Evolutionary conservation across 2,329 filamentous ascomycete genomes (phyloP).

Genomic region (Ceratocystis huliohia): DNA sequence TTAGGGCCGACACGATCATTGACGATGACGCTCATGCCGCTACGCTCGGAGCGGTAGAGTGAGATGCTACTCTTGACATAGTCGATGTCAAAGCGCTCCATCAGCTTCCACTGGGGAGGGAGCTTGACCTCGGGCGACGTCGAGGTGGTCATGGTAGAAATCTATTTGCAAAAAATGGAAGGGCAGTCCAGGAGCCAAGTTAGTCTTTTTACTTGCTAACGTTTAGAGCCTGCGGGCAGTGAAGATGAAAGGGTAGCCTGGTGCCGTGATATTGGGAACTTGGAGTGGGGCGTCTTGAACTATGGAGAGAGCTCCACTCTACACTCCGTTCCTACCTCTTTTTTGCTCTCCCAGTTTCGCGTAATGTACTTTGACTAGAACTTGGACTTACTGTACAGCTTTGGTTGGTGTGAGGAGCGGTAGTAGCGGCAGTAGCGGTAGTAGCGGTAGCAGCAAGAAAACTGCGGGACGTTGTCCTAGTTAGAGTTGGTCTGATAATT

Average conservation of each 20-base stretch:
- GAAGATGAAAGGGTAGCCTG: neutral
- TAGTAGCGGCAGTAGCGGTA: too few relatives aligned
- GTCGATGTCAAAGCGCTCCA: slow-evolving; percentile 77
- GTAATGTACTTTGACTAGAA: neutral
- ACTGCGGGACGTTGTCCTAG: neutral
- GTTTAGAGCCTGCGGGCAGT: neutral
- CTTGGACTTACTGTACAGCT: neutral
- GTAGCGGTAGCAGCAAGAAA: neutral
- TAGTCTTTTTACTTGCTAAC: neutral
- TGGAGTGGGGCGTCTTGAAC: neutral
- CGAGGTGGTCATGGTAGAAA: slow-evolving; percentile 15
- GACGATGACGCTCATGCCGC: slow-evolving; percentile 87
- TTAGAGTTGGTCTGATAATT: slow-evolving; percentile 12
- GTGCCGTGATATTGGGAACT: neutral
- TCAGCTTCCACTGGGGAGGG: slow-evolving; percentile 24
- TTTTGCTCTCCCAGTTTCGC: neutral
- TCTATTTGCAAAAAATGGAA: neutral
- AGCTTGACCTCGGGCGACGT: slow-evolving; percentile 15
- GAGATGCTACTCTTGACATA: slow-evolving; percentile 82
- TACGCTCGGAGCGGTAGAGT: slow-evolving; percentile 90
- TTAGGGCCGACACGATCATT: slow-evolving; percentile 92
- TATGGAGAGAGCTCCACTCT: neutral
- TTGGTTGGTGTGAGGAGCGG: too few relatives aligned
- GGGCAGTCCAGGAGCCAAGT: neutral
- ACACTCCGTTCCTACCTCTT: neutral